Evolutionary conservation across 768 basidiomycete genomes (phyloP), one percentile per base, ranked within the genome.

Genomic region (Termitomyces sp.): DNA sequence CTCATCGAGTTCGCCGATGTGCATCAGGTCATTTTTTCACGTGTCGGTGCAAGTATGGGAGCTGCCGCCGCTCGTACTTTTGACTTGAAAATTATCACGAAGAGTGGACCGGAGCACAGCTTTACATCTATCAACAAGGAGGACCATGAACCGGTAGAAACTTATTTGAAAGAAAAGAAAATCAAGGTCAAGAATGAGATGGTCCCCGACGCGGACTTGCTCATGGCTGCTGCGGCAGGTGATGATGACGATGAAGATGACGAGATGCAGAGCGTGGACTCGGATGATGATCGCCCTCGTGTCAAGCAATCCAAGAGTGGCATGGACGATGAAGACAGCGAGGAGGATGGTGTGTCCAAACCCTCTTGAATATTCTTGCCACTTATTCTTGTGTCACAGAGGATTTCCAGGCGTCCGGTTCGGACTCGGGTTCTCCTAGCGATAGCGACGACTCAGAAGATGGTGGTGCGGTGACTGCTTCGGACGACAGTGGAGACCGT

Each of bases 51-150:
- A 1, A 89, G 88, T 50, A 85, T 95, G 74, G 86, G 84, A 7
- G 85, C 87, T 16, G 84, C 88, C 23, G 89, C 92, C 1, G 91
- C 92, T 1, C 90, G 91, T 33, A 97, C 96, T 0, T 97, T 98
- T 71, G 96, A 98, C 72, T 78, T 98, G 70, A 88, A 90, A 67
- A 88, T 98, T 64, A 85, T 92, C 50, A 88, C 89, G 30, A 93
- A 93, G 74, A 82, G 78, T 41, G 93, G 91, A 0, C 84, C 91
- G 1, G 93, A 96, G 66, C 85, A 91, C 71, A 89, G 84, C 20
- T 99, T 99, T 74, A 91, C 91, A 1, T 91, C 93, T 2, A 88
- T 99, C 73, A 91, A 91, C 74, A 98, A 96, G 74, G 96, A 98
- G 69, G 97, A 99, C 68, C 89, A 94, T 64, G 90, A 91, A 59